phyloP scores from a whole-genome alignment of 768 basidiomycete species.

The Suillus spraguei region DNA sequence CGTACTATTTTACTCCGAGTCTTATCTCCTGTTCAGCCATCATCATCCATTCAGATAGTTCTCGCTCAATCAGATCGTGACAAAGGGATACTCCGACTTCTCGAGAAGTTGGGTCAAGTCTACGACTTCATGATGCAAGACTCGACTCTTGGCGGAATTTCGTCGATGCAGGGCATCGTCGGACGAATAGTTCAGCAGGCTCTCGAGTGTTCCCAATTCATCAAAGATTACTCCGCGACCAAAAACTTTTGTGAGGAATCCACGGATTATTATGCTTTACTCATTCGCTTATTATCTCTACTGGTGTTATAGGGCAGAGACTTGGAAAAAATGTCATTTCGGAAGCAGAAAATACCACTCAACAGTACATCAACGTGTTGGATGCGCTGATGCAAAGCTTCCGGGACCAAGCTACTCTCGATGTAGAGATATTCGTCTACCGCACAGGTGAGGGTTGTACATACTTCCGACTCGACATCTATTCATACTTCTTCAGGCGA shows the following conservation, averaged over 20 bases:
- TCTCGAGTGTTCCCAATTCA: conserved; percentile 11
- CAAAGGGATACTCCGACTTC: neutral
- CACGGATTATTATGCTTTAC: neutral
- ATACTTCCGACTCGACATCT: neutral
- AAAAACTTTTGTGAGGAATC: conserved; percentile 9
- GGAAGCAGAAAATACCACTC: neutral
- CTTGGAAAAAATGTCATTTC: neutral
- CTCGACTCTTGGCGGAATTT: neutral
- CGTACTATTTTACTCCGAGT: neutral
- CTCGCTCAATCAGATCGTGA: conserved; percentile 4
- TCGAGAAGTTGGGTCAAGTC: conserved; percentile 1
- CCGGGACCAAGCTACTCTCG: neutral
- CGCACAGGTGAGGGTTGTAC: neutral
- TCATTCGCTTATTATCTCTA: neutral
- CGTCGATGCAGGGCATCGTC: neutral
- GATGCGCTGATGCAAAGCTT: conserved; percentile 5
- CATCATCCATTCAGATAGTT: neutral
- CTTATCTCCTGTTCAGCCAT: neutral
- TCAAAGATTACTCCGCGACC: conserved; percentile 10
- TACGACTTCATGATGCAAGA: conserved; percentile 11
- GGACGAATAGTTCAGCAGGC: conserved; percentile 10
- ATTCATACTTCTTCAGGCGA: neutral
- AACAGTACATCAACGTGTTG: neutral
- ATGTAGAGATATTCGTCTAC: neutral
- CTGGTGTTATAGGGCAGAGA: neutral